A percentile compares a stretch with the other conserved stretches of the same genome.
phyloP scores from a whole-genome alignment of 1,284 basidiomycete genomes.

The Sparassis latifolia region DNA sequence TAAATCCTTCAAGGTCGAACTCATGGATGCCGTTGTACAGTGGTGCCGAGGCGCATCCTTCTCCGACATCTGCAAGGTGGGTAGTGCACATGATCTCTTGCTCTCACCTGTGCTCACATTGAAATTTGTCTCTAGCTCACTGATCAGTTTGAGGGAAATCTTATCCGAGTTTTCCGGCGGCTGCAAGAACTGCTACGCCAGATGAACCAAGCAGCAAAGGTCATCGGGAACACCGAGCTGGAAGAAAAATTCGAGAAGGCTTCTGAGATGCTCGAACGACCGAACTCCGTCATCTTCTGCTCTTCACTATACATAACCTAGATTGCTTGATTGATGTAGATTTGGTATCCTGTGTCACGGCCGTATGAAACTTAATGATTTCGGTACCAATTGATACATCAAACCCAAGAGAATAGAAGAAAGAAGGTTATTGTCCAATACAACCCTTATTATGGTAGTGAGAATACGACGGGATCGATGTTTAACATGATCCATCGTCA shows the following conservation, averaged over 20 bases:
- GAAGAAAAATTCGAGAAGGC: conserved; percentile 88
- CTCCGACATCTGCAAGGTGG: conserved; percentile 90
- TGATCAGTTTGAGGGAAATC: conserved; percentile 93
- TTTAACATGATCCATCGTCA: conserved; percentile 45
- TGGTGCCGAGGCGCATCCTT: conserved; percentile 99
- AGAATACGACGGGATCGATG: neutral
- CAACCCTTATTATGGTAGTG: neutral
- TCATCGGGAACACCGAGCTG: conserved; percentile 92
- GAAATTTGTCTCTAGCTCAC: conserved; percentile 54
- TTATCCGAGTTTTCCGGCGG: conserved; percentile 92
- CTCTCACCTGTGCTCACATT: neutral
- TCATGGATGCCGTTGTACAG: conserved; percentile 95
- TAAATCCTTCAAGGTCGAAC: conserved; percentile 92
- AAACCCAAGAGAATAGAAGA: neutral
- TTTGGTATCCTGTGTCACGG: no score
- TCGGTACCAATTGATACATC: neutral
- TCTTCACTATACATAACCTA: conserved; percentile 67
- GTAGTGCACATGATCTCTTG: conserved; percentile 12
- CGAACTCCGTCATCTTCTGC: conserved; percentile 92
- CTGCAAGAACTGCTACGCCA: conserved; percentile 93
- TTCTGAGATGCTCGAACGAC: conserved; percentile 85
- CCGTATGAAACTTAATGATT: no score
- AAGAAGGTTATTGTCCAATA: no score
- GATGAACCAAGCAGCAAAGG: conserved; percentile 92
- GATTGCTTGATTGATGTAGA: conserved; percentile 20